Base-by-base conservation (phyloP, 768 basidiomycete species). In the Calvatia gigantea region DNA sequence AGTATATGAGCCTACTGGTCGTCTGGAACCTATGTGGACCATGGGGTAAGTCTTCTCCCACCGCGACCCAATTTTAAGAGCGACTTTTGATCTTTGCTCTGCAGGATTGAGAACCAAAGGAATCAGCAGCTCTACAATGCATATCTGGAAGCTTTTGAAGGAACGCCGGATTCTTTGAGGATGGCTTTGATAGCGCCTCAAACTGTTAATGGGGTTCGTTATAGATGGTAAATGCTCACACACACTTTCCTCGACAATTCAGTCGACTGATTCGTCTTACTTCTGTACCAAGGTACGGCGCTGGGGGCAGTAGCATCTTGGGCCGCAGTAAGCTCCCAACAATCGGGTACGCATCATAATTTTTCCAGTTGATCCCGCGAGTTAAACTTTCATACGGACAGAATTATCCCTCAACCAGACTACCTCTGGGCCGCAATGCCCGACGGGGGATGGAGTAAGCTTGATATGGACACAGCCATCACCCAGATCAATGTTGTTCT, bases 21-120 rank as follows among this genome's bases (percentile, higher is more conserved):
- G 41, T 27, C 41, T 62, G 25, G 68, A 69, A 51, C 68, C 68
- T 14, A 69, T 69, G 68, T 69, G 68, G 68, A 69, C 68, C 3
- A 67, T 67, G 66, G 67, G 59, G 66, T 69, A 60, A 9, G 62
- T 63, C 19, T 47, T 11, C 19, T 42, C 14, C 4, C 8, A n/a
- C 7, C 50, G 11, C 4, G n/a, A 41, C 2, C 7, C 51, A n/a
- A n/a, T n/a, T n/a, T n/a, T n/a, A n/a, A n/a, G n/a, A n/a, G n/a
- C n/a, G n/a, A n/a, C n/a, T n/a, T 0, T 29, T 46, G 25, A 28
- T 44, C 23, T 35, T 44, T 19, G 11, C 17, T n/a, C 5, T 29
- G 27, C 44, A 69, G 68, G 8, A 68, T 67, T 53, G 61, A 63
- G 29, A 63, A 65, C 12, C 54, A 56, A 25, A 59, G 58, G 1